A percentile compares a stretch with the other conserved stretches of the same genome.
Evolutionary conservation across 2,329 filamentous ascomycete species (phyloP).

Genomic region (Helicocarpus griseus): DNA sequence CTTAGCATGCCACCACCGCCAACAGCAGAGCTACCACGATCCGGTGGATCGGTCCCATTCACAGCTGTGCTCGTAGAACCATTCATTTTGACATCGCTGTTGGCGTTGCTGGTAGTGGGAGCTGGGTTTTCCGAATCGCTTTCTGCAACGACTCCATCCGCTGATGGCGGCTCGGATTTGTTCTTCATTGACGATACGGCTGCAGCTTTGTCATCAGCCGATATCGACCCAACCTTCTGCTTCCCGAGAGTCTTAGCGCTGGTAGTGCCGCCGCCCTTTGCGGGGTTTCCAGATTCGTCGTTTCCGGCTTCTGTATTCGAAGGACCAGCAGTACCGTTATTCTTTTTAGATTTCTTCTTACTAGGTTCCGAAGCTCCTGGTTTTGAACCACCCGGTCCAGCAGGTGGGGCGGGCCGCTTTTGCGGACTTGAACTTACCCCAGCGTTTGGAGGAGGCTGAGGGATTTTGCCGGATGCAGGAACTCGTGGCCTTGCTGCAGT

Average conservation of each 20-base stretch:
- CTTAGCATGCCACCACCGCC: conserved; percentile 69
- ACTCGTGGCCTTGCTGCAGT: conserved; percentile 34
- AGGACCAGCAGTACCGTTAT: conserved; percentile 24
- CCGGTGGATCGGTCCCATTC: conserved; percentile 52
- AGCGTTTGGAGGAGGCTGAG: conserved; percentile 22
- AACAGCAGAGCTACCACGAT: conserved; percentile 32
- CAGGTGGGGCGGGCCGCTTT: conserved; percentile 29
- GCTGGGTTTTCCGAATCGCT: conserved; percentile 4
- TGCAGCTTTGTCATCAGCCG: conserved; percentile 8
- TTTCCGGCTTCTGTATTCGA: conserved; percentile 25
- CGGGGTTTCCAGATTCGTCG: conserved; percentile 27
- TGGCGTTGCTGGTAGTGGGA: conserved; percentile 8
- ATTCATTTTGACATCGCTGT: conserved; percentile 22
- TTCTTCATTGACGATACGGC: conserved; percentile 9
- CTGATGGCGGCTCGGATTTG: conserved; percentile 5
- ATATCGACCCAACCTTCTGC: conserved; percentile 29
- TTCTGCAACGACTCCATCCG: background rate
- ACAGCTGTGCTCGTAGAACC: conserved; percentile 30
- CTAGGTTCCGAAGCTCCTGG: conserved; percentile 24
- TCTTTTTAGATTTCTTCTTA: conserved; percentile 36
- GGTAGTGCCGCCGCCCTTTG: conserved; percentile 4
- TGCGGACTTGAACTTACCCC: conserved; percentile 28
- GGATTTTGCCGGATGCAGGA: conserved; percentile 38
- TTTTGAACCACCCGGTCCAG: conserved; percentile 19
- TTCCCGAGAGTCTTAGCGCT: conserved; percentile 43